Conservation (phyloP, 2,329 filamentous ascomycete genomes). For the Ophiostoma himal-ulmi region DNA sequence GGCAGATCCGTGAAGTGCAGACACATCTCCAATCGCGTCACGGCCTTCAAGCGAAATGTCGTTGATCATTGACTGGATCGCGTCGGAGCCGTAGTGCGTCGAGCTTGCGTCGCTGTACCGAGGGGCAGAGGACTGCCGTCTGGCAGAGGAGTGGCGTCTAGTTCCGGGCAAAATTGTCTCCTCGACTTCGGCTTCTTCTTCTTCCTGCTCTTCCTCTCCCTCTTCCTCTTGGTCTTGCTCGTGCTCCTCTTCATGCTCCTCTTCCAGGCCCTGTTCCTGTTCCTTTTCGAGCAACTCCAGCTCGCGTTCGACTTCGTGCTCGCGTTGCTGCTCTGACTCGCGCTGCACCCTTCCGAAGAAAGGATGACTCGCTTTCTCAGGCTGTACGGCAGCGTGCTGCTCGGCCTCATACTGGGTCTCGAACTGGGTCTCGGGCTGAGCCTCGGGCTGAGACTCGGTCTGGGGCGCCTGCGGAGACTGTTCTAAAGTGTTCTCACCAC, state of each 20-base stretch:
- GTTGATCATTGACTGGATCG: slow-evolving; percentile 22
- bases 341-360: background rate
- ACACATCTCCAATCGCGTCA: slow-evolving; percentile 13
- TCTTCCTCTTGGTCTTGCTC: background rate
- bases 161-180: background rate
- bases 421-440: background rate
- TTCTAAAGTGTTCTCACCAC: background rate
- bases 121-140: background rate
- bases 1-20: background rate
- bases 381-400: background rate
- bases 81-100: slow-evolving; percentile 23
- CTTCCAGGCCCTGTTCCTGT: background rate
- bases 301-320: slow-evolving; percentile 12
- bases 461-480: background rate
- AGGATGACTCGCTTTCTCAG: background rate
- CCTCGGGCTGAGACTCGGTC: background rate
- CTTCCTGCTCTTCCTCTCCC: background rate
- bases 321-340: background rate
- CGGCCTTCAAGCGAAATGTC: slow-evolving; percentile 21
- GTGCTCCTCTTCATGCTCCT: background rate
- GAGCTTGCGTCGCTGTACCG: slow-evolving; percentile 20
- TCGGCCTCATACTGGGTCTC: background rate
- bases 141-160: background rate
- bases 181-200: background rate
- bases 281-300: slow-evolving; percentile 16